phyloP scores from a whole-genome alignment of 2,329 filamentous ascomycete species.

The Neofusicoccum ribis region DNA sequence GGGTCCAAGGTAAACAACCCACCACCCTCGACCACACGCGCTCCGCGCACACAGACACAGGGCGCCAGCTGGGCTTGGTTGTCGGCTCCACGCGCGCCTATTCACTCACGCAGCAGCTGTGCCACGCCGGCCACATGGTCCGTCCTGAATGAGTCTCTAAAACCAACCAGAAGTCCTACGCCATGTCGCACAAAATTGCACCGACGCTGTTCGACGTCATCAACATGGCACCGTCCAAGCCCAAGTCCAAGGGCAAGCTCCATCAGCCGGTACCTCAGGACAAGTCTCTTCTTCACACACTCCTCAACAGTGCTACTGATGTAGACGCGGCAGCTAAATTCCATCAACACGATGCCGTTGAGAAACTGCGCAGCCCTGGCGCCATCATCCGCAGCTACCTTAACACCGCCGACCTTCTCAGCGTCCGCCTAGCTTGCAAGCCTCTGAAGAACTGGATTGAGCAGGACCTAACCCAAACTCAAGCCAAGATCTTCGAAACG shows the following conservation, averaged over 20 bases:
- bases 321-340: background rate
- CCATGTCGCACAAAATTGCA: background rate
- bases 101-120: background rate
- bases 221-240: background rate
- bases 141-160: background rate
- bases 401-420: background rate
- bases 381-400: background rate
- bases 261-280: background rate
- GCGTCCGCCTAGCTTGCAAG: background rate
- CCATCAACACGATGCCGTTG: background rate
- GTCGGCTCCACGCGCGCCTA: background rate
- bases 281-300: background rate
- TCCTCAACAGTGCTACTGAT: background rate
- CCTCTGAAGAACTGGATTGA: conserved; percentile 6
- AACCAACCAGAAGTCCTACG: background rate
- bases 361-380: background rate
- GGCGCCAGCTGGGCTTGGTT: background rate
- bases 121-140: background rate
- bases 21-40: background rate
- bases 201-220: background rate
- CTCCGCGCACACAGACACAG: background rate
- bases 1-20: background rate
- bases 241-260: background rate
- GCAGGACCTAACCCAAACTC: background rate
- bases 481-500: background rate